Evolutionary conservation across 108 stramenopile genomes (phyloP).

Genomic region (Chaetoceros tenuissimus): DNA sequence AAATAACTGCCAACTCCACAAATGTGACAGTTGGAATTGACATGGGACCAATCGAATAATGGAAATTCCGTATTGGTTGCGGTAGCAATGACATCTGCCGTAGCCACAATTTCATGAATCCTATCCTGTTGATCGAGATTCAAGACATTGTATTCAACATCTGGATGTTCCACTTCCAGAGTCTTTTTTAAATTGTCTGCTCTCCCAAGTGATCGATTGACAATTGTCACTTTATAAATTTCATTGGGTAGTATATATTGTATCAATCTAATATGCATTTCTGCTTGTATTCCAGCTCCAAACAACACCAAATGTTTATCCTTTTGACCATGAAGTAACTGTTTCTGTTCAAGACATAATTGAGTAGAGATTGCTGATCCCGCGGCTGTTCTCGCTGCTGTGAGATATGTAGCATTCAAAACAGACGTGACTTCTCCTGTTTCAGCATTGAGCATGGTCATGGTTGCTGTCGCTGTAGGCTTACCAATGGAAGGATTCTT

Average conservation of each 20-base stretch:
- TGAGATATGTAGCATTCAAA: conserved; percentile 67
- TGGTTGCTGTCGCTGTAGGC: conserved; percentile 63
- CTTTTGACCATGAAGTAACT: conserved; percentile 6
- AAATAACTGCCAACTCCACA: conserved; percentile 73
- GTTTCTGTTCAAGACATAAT: conserved; percentile 13
- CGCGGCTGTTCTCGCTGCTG: conserved; percentile 72
- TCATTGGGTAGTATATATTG: conserved; percentile 22
- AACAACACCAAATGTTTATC: conserved; percentile 53
- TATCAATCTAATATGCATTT: conserved; percentile 58
- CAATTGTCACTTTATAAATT: conserved; percentile 43
- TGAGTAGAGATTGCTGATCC: conserved; percentile 63
- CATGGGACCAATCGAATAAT: conserved; percentile 39
- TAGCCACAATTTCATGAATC: conserved; percentile 25
- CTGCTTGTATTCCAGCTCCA: conserved; percentile 74
- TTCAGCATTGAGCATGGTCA: conserved; percentile 50
- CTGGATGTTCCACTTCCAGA: conserved; percentile 6
- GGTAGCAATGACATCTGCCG: conserved; percentile 54
- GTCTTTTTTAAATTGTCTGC: conserved; percentile 33
- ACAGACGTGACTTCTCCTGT: conserved; percentile 63
- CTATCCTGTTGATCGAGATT: conserved; percentile 23
- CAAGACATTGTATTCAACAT: conserved; percentile 5
- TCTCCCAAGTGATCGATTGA: conserved; percentile 54
- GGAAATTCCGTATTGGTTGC: conserved; percentile 63
- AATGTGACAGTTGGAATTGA: conserved; percentile 50
- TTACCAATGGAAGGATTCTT: conserved; percentile 49